Percentiles rank a stretch among this genome's conserved stretches.
Evolutionary conservation across 2,329 filamentous ascomycete species (phyloP).

Genomic region (Trichoderma sp.): DNA sequence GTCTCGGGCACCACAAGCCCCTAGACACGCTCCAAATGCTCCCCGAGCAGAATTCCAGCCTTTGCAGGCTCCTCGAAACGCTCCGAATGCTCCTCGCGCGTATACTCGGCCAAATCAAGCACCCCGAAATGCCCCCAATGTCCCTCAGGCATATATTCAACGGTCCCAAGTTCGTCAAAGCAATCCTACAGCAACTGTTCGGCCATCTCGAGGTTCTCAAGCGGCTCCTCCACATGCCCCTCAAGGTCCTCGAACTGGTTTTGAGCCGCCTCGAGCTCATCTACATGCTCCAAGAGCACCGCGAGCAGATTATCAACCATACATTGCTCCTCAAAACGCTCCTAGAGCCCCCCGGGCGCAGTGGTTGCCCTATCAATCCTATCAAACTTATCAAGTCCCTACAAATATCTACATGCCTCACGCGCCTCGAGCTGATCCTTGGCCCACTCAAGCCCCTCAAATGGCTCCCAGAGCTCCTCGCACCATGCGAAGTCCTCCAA

Average conservation of each 20-base stretch:
- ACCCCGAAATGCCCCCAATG: neutral
- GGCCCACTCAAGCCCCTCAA: neutral
- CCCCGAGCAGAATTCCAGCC: neutral
- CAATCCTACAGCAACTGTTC: neutral
- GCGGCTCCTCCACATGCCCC: neutral
- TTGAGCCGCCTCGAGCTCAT: neutral
- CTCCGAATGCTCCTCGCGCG: neutral
- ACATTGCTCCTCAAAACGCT: neutral
- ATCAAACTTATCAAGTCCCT: neutral
- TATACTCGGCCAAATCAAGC: too few relatives aligned
- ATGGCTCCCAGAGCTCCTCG: neutral
- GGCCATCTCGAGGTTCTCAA: neutral
- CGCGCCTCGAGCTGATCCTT: neutral
- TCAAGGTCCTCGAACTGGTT: neutral
- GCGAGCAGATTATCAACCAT: neutral
- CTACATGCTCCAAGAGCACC: neutral
- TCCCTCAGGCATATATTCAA: too few relatives aligned
- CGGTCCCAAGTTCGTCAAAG: neutral
- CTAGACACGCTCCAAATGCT: neutral
- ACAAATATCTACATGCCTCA: neutral
- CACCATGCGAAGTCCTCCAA: neutral
- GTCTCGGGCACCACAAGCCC: neutral
- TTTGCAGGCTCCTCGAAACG: neutral
- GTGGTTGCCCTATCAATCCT: neutral
- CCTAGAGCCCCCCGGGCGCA: neutral